These are phyloP conservation scores for Macadamia integrifolia DNA, from an alignment of 164 flowering plant species.

Conservation along the genomic window DNA sequence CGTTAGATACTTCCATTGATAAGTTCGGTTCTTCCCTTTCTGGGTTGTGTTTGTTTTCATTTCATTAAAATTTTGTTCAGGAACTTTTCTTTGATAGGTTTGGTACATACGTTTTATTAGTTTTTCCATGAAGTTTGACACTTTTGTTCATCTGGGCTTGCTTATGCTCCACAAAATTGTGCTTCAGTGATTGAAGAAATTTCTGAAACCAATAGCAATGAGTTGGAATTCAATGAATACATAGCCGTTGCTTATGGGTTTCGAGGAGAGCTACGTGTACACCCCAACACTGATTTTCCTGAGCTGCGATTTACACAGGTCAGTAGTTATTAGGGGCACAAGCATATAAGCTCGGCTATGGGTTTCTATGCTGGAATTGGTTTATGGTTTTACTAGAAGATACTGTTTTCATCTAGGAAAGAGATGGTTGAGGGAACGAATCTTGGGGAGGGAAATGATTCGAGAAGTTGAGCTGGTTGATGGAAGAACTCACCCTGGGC, in stretches of 20 bases:
- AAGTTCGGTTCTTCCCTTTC: too few relatives aligned
- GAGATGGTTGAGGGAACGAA: slow-evolving; percentile 72
- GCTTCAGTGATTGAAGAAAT: slow-evolving; percentile 32
- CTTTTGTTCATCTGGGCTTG: not conserved
- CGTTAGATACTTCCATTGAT: too few relatives aligned
- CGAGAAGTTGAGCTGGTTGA: slow-evolving; percentile 69
- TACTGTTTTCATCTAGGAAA: slow-evolving; percentile 56
- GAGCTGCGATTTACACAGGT: slow-evolving; percentile 76
- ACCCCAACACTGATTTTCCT: slow-evolving; percentile 75
- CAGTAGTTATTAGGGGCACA: not conserved
- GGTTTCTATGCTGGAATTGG: not conserved
- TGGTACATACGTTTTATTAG: not conserved
- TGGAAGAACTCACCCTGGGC: slow-evolving; percentile 77
- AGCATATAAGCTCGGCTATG: not conserved
- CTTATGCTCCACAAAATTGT: not conserved
- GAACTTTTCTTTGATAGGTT: too few relatives aligned
- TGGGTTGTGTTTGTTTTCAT: not conserved
- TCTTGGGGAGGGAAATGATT: slow-evolving; percentile 52
- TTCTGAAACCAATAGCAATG: slow-evolving; percentile 31
- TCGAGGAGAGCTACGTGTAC: slow-evolving; percentile 76
- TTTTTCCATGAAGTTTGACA: not conserved
- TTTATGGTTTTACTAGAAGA: not conserved
- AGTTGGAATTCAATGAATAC: slow-evolving; percentile 49
- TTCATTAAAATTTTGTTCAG: too few relatives aligned
- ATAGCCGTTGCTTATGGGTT: slow-evolving; percentile 68